Percentiles rank a stretch among this genome's conserved stretches.
Conservation (phyloP, 129 eudicot species). For the Solidago caesia region DNA sequence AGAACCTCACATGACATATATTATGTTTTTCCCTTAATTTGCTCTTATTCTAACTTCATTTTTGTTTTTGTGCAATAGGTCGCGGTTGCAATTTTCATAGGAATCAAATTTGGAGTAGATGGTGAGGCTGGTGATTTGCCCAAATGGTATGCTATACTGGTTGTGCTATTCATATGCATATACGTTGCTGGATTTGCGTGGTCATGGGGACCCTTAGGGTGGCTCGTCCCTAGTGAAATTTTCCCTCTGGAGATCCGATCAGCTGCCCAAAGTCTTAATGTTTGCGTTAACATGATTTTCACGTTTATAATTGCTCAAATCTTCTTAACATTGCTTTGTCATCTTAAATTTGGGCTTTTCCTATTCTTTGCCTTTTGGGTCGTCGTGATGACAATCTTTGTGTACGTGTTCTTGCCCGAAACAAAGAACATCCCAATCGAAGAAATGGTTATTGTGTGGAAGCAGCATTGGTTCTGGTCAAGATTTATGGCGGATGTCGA, state of each 20-base stretch:
- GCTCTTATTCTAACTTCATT: background rate
- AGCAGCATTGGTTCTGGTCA: constrained; percentile 82
- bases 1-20: background rate
- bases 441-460: constrained; percentile 85
- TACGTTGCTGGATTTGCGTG: constrained; percentile 88
- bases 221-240: constrained; percentile 90
- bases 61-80: constrained; percentile 37
- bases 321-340: constrained; percentile 80
- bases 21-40: background rate
- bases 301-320: constrained; percentile 75
- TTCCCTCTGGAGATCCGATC: constrained; percentile 89
- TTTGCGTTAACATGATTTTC: constrained; percentile 92
- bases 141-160: constrained; percentile 76
- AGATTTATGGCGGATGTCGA: constrained; percentile 52
- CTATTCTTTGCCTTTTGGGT: constrained; percentile 75
- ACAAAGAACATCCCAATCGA: constrained; percentile 87
- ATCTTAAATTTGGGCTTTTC: constrained; percentile 77
- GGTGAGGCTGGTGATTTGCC: constrained; percentile 60
- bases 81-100: constrained; percentile 68
- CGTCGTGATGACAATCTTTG: constrained; percentile 58
- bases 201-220: constrained; percentile 98
- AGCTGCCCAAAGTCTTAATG: constrained; percentile 86
- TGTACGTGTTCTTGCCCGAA: constrained; percentile 80
- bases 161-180: constrained; percentile 76
- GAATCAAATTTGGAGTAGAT: constrained; percentile 63